Base-by-base conservation (phyloP, 495 filamentous ascomycete genomes). In the Hypoxylon lenormandii region DNA sequence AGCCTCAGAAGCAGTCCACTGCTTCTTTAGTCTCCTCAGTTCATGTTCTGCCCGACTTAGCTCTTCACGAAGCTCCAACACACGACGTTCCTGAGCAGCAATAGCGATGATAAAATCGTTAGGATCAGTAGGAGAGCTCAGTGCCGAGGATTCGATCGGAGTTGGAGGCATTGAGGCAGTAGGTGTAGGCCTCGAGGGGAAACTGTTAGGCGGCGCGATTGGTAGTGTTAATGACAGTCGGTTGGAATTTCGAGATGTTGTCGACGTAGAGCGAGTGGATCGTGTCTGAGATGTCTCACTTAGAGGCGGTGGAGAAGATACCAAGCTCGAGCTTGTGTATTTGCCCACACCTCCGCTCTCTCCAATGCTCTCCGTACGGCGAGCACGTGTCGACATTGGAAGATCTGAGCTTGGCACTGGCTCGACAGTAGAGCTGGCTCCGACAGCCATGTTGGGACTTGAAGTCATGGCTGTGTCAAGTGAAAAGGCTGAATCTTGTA, bases 41-140 rank as follows among this genome's bases (percentile, higher is more conserved):
- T 97, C 92, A 3, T 77, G 74, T 73, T 98, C 95, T 8, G 95
- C 94, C 54, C 88, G 88, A 6, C 80, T 76, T 11, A 98, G 83
- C 76, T 97, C 95, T 76, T 98, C 95, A 49, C 88, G 89, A 28
- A 98, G 82, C 80, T 98, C 95, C 42, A 98, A 80, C 5, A 98
- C 94, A 52, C 87, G 88, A n/a, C 95, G 88, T 75, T 98, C 95
- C 77, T 97, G 93, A 4, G 92, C 90, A 12, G 95, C 95, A 57
- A 98, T 89, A 30, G 92, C 91, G 36, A 92, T 92, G 40, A 98
- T 87, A 64, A 97, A 90, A n/a, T 87, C 85, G 69, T 83, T 89
- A 21, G 90, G 81, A 68, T 96, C 92, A 40, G 80, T 82, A 0
- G 91, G 88, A 8, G 85, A 86, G 12, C 76, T 70, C 0, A 83